These are phyloP conservation scores for Periglandula ipomoeae DNA, from an alignment of 2,329 filamentous ascomycete species.

Conservation along the genomic window DNA sequence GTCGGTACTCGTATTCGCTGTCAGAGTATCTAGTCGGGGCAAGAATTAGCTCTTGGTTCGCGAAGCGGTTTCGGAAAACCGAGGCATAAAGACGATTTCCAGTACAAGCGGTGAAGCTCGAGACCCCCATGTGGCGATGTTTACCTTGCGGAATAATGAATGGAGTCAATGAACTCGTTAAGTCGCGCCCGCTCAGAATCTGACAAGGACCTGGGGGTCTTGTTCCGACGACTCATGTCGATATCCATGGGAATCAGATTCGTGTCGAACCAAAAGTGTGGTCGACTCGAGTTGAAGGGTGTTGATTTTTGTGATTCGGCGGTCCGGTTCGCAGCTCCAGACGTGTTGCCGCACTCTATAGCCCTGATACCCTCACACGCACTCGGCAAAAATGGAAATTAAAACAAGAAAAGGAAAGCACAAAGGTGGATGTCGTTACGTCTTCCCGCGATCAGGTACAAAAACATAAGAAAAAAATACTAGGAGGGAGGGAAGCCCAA, in stretches of 20 bases:
- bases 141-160: constrained; percentile 90
- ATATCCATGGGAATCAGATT: constrained; percentile 40
- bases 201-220: constrained; percentile 68
- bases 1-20: constrained; percentile 88
- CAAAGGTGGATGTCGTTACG: background rate
- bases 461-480: background rate
- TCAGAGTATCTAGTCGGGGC: constrained; percentile 68
- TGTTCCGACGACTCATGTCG: constrained; percentile 79
- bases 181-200: constrained; percentile 75
- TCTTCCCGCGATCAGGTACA: background rate
- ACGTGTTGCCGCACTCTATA: constrained; percentile 1
- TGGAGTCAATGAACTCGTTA: constrained; percentile 85
- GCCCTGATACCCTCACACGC: background rate
- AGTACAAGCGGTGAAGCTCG: background rate
- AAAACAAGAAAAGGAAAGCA: background rate
- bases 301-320: background rate
- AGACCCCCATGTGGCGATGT: background rate
- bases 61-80: background rate
- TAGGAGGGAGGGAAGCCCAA: constrained; percentile 3
- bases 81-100: background rate
- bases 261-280: constrained; percentile 8
- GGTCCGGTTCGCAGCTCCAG: constrained; percentile 3
- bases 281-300: background rate
- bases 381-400: background rate
- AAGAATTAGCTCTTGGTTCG: constrained; percentile 3